A percentile compares a stretch with the other conserved stretches of the same genome.
Conservation (phyloP, 495 filamentous ascomycete genomes). For the Extremus antarcticus region DNA sequence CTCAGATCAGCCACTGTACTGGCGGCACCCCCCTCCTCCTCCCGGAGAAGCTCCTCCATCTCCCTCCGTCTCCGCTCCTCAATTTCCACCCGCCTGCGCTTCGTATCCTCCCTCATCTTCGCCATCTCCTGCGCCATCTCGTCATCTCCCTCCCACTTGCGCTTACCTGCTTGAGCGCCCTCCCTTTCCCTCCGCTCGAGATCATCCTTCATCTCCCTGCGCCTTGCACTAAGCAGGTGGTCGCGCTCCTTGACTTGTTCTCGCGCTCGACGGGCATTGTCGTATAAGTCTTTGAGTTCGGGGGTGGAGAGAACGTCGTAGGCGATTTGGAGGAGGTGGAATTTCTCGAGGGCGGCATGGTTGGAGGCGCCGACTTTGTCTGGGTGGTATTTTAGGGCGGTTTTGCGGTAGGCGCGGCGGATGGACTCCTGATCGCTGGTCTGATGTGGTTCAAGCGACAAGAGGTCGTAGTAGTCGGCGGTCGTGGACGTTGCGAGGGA, state of each 20-base stretch:
- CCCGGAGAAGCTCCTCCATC: neutral
- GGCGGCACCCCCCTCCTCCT: slow-evolving; percentile 7
- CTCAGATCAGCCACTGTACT: neutral
- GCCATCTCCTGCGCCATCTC: slow-evolving; percentile 50
- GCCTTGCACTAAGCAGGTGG: slow-evolving; percentile 53
- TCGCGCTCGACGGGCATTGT: slow-evolving; percentile 54
- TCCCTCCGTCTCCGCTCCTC: slow-evolving; percentile 27
- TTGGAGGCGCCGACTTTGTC: slow-evolving; percentile 57
- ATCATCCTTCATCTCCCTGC: slow-evolving; percentile 67
- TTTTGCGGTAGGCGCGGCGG: slow-evolving; percentile 76
- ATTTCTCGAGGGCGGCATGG: slow-evolving; percentile 52
- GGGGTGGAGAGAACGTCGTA: slow-evolving; percentile 61
- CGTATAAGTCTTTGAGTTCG: slow-evolving; percentile 51
- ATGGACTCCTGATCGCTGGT: slow-evolving; percentile 51
- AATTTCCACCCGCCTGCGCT: slow-evolving; percentile 29
- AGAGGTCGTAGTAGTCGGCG: slow-evolving; percentile 71
- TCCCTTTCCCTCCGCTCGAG: slow-evolving; percentile 50
- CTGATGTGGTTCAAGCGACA: slow-evolving; percentile 54
- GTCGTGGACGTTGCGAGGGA: neutral
- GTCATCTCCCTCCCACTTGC: slow-evolving; percentile 34
- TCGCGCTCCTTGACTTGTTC: slow-evolving; percentile 50
- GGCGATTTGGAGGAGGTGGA: slow-evolving; percentile 62
- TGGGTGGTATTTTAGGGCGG: slow-evolving; percentile 82
- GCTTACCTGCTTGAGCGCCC: slow-evolving; percentile 31
- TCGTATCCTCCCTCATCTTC: slow-evolving; percentile 53